Conservation (phyloP, 352 stramenopile species). For the Blastocystis sp. region DNA sequence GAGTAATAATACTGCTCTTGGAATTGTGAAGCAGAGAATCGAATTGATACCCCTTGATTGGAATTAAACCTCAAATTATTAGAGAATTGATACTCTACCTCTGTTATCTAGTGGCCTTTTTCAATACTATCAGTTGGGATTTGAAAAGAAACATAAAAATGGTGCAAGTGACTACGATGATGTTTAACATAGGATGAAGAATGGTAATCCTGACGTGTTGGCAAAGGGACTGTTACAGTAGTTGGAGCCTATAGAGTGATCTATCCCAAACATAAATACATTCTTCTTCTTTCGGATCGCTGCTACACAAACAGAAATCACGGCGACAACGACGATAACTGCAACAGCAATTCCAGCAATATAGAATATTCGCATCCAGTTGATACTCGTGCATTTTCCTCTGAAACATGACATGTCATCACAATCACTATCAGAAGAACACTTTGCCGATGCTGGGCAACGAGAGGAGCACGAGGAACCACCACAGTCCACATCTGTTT, state of each 20-base stretch:
- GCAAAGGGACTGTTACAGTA: background rate
- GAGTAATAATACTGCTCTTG: constrained; percentile 12
- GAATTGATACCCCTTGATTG: background rate
- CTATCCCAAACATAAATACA: background rate
- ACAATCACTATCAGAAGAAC: constrained; percentile 3
- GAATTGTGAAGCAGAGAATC: constrained; percentile 4
- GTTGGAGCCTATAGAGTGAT: constrained; percentile 18
- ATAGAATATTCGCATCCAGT: constrained; percentile 53
- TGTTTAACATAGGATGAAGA: constrained; percentile 16
- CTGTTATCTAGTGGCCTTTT: background rate
- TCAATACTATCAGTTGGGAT: background rate
- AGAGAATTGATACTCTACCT: background rate
- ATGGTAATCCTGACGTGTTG: background rate
- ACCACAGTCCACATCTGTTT: constrained; percentile 50
- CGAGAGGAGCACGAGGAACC: background rate
- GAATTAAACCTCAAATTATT: background rate
- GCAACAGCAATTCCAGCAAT: constrained; percentile 32
- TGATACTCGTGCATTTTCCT: constrained; percentile 36
- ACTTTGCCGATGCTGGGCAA: constrained; percentile 8
- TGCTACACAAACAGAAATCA: constrained; percentile 20
- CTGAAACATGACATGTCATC: constrained; percentile 9
- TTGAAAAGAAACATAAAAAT: background rate
- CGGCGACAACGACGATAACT: constrained; percentile 32
- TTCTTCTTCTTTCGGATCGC: constrained; percentile 11
- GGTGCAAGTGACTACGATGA: constrained; percentile 23